Base-by-base conservation (phyloP, 768 basidiomycete genomes). In the Leccinum rimulosum region DNA sequence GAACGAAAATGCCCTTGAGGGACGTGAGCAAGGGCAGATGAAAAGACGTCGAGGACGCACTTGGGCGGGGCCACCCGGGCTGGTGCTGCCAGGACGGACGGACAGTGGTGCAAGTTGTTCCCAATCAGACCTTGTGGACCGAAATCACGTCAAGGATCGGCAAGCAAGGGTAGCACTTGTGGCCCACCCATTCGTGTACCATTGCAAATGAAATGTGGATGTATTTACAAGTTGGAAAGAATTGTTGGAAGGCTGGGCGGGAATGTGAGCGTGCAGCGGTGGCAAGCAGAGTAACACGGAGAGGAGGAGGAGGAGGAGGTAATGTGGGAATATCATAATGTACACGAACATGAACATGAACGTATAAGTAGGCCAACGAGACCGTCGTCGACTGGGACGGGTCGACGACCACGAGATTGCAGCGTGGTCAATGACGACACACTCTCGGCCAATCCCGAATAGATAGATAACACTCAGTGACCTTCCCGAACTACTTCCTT, bases 1-100 rank as follows among this genome's bases (percentile, higher is more conserved):
- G 91, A 31, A 95, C 85, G 40, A 97, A 72, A 14, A 86, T 89
- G 19, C 94, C 95, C 87, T 92, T 38, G 11, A 2, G 50, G 30
- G 31, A 27, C 1, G 35, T 69, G 12, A 57, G 45, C 33, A 19
- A 54, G 28, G 40, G 33, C 43, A 54, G 56, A 9, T 40, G 36
- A 30, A 40, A 36, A 2, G 30, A 11, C 3, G 19, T 27, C 15
- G 28, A 56, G 49, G 25, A 56, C 79, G 60, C 65, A 87, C 90
- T 76, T 84, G 80, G 70, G 76, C 83, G 28, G 84, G 73, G 8
- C 84, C 85, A 22, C 63, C 70, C 2, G 25, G 25, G 6, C 17
- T 30, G 47, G 15, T 50, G 61, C 80, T 82, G 27, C 71, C 73
- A 57, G 76, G 70, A 40, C 83, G 82, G 1, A 78, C 83, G 3